These are phyloP conservation scores for Solanum aculeatissimum DNA, from an alignment of 305 asterid genomes.

Conservation along the genomic window DNA sequence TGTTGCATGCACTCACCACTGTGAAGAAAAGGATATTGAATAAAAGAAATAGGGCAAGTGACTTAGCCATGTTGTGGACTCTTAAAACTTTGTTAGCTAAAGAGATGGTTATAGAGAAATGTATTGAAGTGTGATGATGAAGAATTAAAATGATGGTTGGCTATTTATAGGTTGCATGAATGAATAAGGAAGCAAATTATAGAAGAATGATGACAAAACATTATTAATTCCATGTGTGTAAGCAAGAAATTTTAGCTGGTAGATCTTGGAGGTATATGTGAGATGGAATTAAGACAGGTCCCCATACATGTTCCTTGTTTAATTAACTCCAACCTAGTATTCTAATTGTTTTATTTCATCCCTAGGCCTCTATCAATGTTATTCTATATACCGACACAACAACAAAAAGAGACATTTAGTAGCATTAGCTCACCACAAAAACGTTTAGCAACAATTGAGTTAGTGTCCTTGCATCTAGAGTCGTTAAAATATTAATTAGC, in stretches of 20 bases:
- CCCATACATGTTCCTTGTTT: not conserved
- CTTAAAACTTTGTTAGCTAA: not conserved
- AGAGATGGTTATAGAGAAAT: not conserved
- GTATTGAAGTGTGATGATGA: not conserved
- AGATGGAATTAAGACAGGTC: not conserved
- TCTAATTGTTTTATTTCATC: not conserved
- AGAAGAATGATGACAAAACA: not conserved
- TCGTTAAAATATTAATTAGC: too few relatives aligned
- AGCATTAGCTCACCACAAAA: too few relatives aligned
- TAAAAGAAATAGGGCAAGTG: slow-evolving; percentile 7
- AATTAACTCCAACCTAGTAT: not conserved
- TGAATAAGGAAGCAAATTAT: not conserved
- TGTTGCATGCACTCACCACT: slow-evolving; percentile 9
- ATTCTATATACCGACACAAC: not conserved
- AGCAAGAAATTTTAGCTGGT: not conserved
- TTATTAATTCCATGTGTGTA: not conserved
- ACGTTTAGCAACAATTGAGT: too few relatives aligned
- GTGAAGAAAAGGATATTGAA: slow-evolving; percentile 13
- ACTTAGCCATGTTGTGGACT: not conserved
- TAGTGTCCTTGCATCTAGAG: too few relatives aligned
- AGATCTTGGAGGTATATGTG: not conserved
- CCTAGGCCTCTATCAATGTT: not conserved
- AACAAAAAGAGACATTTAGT: too few relatives aligned
- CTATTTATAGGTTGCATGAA: not conserved
- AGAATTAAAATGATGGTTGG: not conserved